Evolutionary conservation across 805 yeast species (phyloP), one percentile per base, ranked within the genome.

Genomic region (Saturnispora sekii): DNA sequence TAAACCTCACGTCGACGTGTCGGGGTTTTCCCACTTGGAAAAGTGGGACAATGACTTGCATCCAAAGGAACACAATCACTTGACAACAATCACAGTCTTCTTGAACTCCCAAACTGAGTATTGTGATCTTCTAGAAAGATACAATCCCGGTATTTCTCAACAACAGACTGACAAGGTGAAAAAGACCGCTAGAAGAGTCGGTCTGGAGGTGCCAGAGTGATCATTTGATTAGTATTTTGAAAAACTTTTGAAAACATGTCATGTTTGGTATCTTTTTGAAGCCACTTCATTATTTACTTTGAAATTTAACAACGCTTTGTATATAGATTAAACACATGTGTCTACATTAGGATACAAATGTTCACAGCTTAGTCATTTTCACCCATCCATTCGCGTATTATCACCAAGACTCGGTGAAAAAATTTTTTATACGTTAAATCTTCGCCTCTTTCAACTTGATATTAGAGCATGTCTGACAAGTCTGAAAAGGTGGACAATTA

Each of bases 121-220:
- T 64, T 78, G 77, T 48, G 89, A 81, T 51, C 69, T 90, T 40
- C 68, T 89, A 37, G 93, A 84, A 53, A 73, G 95, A 53, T 93
- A 90, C 63, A 86, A 89, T 56, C 90, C 95, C 3, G 93, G 95
- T 2, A 68, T 82, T 49, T 76, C 76, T 21, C 76, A 83, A 77
- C 73, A 79, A 21, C 95, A 84, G 56, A 74, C 74, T 42, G 96
- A 90, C 49, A 79, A 81, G 45, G 80, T 90, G 26, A 70, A 79
- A 54, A 76, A 74, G 58, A 83, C 95, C 1, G 98, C 97, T 6
- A 73, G 80, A 46, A 74, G 80, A 51, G 98, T 90, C n/a, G 98
- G 98, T 0, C 71, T 90, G 43, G 77, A 77, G 43, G 66, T 81
- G 11, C 88, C 87, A 7, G 68, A 70, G 49, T 59, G 49, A 51